Evolutionary conservation across 1,284 basidiomycete genomes (phyloP), one percentile per base, ranked within the genome.

Genomic region (Hypsizygus ulmarius): DNA sequence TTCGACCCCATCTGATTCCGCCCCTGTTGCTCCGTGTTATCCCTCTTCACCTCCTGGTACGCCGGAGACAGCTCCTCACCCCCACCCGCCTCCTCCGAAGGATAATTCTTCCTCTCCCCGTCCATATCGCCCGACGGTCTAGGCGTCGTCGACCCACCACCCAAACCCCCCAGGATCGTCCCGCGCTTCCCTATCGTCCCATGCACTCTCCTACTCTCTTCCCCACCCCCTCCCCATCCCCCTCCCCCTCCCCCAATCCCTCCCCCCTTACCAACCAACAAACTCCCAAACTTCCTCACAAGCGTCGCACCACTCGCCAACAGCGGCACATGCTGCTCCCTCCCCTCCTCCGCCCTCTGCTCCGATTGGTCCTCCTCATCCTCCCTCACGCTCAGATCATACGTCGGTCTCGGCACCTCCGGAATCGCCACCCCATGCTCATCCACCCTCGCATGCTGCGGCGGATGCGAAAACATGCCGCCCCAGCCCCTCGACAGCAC

Each of bases 271-370:
- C 76, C 81, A 27, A 75, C 77, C 34, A 85, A 66, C 56, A 90
- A 64, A 50, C 80, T 85, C 19, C 86, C 85, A 58, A 90, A 89
- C 68, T 79, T 82, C 59, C 84, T 73, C 47, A 84, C 85, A 15
- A 90, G 73, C n/a, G 82, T 85, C 37, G 81, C 77, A 19, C 82
- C 82, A 33, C 81, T 69, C 0, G 80, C 72, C 46, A 81, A 60
- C 3, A 78, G 53, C 43, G 56, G 66, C 16, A 70, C 63, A 21
- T 62, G 45, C n/a, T 56, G 41, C 29, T 56, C 28, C 15, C 35
- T 62, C 34, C 64, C 45, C 36, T 53, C 47, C 43, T 43, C 59
- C 27, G 63, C 57, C 43, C 53, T 52, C 49, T 60, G 56, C 53
- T 63, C 59, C 33, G 63, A 59, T 19, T 59, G 61, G 28, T 67